Conservation (phyloP, 2,329 filamentous ascomycete species). For the Blumeria graminis region DNA sequence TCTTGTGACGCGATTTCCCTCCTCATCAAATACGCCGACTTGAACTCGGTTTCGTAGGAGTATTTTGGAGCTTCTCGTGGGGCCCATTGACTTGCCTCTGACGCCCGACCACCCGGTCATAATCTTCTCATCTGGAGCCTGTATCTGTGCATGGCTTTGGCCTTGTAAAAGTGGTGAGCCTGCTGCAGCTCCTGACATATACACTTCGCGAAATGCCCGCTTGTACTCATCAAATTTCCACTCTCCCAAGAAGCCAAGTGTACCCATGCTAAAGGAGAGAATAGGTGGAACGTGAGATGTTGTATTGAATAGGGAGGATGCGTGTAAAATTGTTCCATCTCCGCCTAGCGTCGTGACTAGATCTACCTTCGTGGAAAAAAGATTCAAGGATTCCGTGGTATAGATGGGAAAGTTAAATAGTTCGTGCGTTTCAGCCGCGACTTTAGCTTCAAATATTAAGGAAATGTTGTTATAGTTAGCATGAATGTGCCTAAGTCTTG, state of each 20-base stretch:
- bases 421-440: slow-evolving; percentile 48
- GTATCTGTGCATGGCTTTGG: slow-evolving; percentile 13
- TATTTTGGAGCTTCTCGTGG: slow-evolving; percentile 49
- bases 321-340: slow-evolving; percentile 73
- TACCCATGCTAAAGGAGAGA: slow-evolving; percentile 90
- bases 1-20: slow-evolving; percentile 32
- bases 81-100: slow-evolving; percentile 61
- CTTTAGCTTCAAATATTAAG: slow-evolving; percentile 57
- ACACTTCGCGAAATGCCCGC: slow-evolving; percentile 73
- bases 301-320: slow-evolving; percentile 66
- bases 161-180: slow-evolving; percentile 14
- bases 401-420: slow-evolving; percentile 53
- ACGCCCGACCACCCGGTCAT: slow-evolving; percentile 44
- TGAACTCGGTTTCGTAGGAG: slow-evolving; percentile 69
- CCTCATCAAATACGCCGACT: slow-evolving; percentile 56
- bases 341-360: slow-evolving; percentile 77
- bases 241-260: slow-evolving; percentile 79
- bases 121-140: slow-evolving; percentile 9
- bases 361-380: slow-evolving; percentile 60
- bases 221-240: slow-evolving; percentile 94
- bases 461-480: slow-evolving; percentile 59
- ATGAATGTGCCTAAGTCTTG: slow-evolving; percentile 37
- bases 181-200: slow-evolving; percentile 49
- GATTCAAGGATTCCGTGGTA: slow-evolving; percentile 16
- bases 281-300: slow-evolving; percentile 67